These are phyloP conservation scores for Nicotiana obtusifolia DNA, from an alignment of 257 asterid species.

Conservation along the genomic window DNA sequence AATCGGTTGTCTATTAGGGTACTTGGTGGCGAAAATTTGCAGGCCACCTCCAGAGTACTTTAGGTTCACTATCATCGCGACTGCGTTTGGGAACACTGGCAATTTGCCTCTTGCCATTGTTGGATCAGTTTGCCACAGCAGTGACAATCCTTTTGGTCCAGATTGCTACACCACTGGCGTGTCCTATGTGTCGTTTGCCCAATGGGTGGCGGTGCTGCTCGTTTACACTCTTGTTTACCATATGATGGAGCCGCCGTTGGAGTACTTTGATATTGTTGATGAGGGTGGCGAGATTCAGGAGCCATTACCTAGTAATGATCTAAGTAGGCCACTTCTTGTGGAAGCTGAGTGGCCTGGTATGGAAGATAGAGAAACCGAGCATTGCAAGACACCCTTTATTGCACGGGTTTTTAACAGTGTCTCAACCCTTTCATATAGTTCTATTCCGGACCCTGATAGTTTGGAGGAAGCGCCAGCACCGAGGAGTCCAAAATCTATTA, in stretches of 20 bases:
- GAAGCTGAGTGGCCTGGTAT: slow-evolving; percentile 99
- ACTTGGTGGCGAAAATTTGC: slow-evolving; percentile 59
- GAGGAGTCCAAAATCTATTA: slow-evolving; percentile 51
- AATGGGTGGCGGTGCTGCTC: slow-evolving; percentile 89
- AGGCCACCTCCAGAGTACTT: slow-evolving; percentile 72
- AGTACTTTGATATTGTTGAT: slow-evolving; percentile 44
- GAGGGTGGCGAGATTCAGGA: slow-evolving; percentile 57
- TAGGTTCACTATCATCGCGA: slow-evolving; percentile 74
- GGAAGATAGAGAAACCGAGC: slow-evolving; percentile 76
- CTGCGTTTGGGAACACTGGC: slow-evolving; percentile 94
- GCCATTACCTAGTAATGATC: slow-evolving; percentile 37
- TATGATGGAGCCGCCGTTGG: slow-evolving; percentile 98
- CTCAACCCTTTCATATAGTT: slow-evolving; percentile 34
- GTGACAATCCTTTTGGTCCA: slow-evolving; percentile 63
- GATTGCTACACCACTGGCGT: slow-evolving; percentile 51
- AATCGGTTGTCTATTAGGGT: slow-evolving; percentile 75
- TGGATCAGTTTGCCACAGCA: slow-evolving; percentile 72
- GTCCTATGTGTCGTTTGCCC: slow-evolving; percentile 88
- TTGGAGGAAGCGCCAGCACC: slow-evolving; percentile 44
- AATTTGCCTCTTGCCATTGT: slow-evolving; percentile 87
- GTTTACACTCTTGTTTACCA: slow-evolving; percentile 92
- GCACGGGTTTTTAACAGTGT: slow-evolving; percentile 48
- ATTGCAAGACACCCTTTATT: slow-evolving; percentile 76
- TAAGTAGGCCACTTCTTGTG: slow-evolving; percentile 81
- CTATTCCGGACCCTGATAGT: slow-evolving; percentile 42